These are phyloP conservation scores for Mortierella sp. DNA, from an alignment of 371 early-diverging fungal genomes.

Conservation along the genomic window DNA sequence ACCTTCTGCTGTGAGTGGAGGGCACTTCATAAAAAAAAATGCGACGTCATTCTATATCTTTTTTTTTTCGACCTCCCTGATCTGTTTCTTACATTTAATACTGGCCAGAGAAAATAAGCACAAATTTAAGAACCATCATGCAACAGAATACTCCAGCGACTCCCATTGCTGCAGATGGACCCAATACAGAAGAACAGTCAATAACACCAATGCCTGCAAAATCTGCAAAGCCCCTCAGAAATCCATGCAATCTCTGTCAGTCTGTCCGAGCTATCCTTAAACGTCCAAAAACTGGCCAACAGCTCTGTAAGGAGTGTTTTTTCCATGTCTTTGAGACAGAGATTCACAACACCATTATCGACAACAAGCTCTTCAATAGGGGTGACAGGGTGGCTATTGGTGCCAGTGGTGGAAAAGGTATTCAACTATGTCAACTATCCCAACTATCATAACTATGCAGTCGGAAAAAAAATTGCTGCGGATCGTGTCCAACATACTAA, in stretches of 20 bases:
- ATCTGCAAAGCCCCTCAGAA: constrained; percentile 38
- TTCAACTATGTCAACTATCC: background rate
- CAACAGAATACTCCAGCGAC: background rate
- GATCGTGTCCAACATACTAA: constrained; percentile 12
- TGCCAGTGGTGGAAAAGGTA: constrained; percentile 98
- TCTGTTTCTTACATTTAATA: background rate
- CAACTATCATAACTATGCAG: background rate
- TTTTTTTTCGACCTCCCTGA: background rate
- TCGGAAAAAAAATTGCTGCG: constrained; percentile 13
- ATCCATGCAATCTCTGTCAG: constrained; percentile 55
- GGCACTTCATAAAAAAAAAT: no score
- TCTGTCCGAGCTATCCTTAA: constrained; percentile 85
- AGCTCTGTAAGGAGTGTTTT: constrained; percentile 97
- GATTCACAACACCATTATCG: constrained; percentile 94
- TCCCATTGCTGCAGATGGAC: background rate
- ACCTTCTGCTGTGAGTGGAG: no score
- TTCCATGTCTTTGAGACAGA: constrained; percentile 96
- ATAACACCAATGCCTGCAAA: constrained; percentile 13
- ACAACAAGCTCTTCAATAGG: constrained; percentile 86
- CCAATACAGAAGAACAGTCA: background rate
- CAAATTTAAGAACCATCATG: no score
- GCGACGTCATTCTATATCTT: background rate
- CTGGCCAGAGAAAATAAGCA: constrained; percentile 7
- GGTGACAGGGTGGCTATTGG: constrained; percentile 98
- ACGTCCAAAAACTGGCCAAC: constrained; percentile 94